Evolutionary conservation across 768 basidiomycete species (phyloP).

Genomic region (Lactarius indigo): DNA sequence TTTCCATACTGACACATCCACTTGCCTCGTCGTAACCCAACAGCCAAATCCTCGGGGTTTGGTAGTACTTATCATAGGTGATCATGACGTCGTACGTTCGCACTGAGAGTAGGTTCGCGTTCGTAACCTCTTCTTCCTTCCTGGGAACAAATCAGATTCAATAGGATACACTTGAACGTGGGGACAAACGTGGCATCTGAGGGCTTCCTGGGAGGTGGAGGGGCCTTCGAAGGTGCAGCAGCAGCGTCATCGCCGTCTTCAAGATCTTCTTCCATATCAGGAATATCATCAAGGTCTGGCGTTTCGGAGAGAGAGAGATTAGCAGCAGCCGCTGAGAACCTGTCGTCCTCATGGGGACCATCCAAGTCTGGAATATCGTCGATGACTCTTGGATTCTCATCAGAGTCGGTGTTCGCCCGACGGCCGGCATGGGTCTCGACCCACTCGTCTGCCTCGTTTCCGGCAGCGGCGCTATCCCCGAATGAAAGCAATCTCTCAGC

Average conservation of each 20-base stretch:
- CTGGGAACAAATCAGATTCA: slow-evolving; percentile 8
- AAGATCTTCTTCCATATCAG: slow-evolving; percentile 96
- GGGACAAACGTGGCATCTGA: slow-evolving; percentile 49
- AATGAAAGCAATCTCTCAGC: slow-evolving; percentile 89
- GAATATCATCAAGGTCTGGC: slow-evolving; percentile 96
- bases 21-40: slow-evolving; percentile 94
- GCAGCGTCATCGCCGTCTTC: slow-evolving; percentile 88
- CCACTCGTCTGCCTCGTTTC: slow-evolving; percentile 82
- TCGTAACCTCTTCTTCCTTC: slow-evolving; percentile 63
- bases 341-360: slow-evolving; percentile 42
- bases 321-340: slow-evolving; percentile 30
- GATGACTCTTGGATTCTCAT: slow-evolving; percentile 60
- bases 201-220: slow-evolving; percentile 33
- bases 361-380: slow-evolving; percentile 89
- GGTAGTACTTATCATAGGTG: slow-evolving; percentile 99
- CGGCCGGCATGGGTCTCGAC: slow-evolving; percentile 95
- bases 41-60: slow-evolving; percentile 97
- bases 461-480: slow-evolving; percentile 55
- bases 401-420: slow-evolving; percentile 47
- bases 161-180: slow-evolving; percentile 5
- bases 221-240: slow-evolving; percentile 50
- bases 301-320: slow-evolving; percentile 44
- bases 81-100: slow-evolving; percentile 99
- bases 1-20: not conserved
- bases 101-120: slow-evolving; percentile 86